These are phyloP conservation scores for Macrotyloma uniflorum DNA, from an alignment of 306 rosid species.

Conservation along the genomic window DNA sequence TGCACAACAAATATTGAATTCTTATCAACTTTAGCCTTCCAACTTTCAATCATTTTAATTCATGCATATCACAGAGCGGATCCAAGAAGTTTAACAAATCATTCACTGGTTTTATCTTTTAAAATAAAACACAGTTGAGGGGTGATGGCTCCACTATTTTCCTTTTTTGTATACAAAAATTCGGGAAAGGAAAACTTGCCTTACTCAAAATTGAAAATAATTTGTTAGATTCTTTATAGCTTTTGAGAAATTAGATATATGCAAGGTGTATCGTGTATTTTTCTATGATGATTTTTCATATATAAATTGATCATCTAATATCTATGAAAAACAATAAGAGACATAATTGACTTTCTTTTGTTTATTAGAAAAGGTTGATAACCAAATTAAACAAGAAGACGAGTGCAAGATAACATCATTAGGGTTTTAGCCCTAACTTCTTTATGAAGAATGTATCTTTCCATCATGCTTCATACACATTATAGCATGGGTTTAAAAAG, in stretches of 20 bases:
- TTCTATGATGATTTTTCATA: neutral
- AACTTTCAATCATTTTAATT: neutral
- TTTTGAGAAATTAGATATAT: neutral
- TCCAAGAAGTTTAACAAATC: neutral
- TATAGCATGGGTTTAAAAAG: neutral
- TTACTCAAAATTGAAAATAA: neutral
- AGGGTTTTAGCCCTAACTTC: neutral
- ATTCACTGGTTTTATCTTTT: neutral
- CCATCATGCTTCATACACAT: neutral
- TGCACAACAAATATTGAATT: neutral
- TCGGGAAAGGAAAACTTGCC: neutral
- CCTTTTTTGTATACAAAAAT: neutral
- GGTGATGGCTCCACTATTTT: neutral
- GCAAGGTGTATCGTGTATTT: neutral
- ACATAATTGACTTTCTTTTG: neutral
- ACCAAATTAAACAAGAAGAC: neutral
- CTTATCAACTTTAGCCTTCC: neutral
- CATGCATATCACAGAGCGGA: neutral
- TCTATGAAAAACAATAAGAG: neutral
- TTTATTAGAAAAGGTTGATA: neutral
- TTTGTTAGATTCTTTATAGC: neutral
- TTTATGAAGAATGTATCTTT: neutral
- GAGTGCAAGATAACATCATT: constrained; percentile 20
- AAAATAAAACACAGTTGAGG: neutral
- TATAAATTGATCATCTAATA: neutral